Conservation (phyloP, 495 filamentous ascomycete genomes). For the Tuber borchii region DNA sequence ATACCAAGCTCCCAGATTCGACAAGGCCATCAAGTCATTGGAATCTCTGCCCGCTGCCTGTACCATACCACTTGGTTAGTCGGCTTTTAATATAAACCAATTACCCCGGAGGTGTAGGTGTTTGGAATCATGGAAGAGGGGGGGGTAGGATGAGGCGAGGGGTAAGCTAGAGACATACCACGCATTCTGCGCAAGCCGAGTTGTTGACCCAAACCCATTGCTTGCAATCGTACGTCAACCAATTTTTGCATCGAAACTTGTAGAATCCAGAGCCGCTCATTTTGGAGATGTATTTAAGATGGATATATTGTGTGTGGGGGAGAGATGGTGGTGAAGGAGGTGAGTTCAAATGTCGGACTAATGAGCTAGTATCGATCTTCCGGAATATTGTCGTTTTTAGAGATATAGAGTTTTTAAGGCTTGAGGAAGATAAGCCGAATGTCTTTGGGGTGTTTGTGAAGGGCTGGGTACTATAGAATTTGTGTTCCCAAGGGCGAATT, state of each 20-base stretch:
- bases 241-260: constrained; percentile 59
- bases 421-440: not conserved
- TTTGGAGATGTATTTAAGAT: constrained; percentile 24
- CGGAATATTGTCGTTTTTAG: not conserved
- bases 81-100: not conserved
- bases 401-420: not conserved
- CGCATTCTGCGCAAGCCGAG: constrained; percentile 52
- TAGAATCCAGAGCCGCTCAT: constrained; percentile 57
- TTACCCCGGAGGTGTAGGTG: constrained; percentile 9
- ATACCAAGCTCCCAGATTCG: constrained; percentile 17
- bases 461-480: not conserved
- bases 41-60: constrained; percentile 33
- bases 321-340: not conserved
- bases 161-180: constrained; percentile 45
- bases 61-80: not conserved
- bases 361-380: not conserved
- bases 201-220: constrained; percentile 60
- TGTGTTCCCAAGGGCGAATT: not conserved
- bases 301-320: not conserved
- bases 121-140: not conserved
- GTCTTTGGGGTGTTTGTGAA: constrained; percentile 1
- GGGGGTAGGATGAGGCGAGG: not conserved
- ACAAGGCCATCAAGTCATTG: constrained; percentile 8
- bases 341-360: no score
- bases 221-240: constrained; percentile 52